Conservation (phyloP, 169 alveolate genomes). For the Perkinsus chesapeaki region DNA sequence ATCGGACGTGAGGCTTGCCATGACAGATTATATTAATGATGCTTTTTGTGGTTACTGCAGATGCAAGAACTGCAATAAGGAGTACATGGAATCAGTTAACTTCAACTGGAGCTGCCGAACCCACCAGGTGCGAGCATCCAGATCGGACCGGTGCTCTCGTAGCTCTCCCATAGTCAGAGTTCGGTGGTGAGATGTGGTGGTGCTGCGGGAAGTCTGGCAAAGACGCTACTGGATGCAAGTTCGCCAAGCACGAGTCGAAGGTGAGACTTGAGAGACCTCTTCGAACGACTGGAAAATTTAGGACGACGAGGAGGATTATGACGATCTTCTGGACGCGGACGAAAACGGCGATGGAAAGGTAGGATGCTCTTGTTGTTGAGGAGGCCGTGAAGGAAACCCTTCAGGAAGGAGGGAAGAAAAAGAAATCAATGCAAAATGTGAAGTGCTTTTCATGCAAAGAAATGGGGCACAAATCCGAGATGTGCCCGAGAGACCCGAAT, state of each 20-base stretch:
- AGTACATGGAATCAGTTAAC: constrained; percentile 50
- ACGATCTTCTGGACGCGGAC: constrained; percentile 16
- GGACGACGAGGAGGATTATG: constrained; percentile 60
- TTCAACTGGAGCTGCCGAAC: constrained; percentile 65
- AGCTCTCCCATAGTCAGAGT: constrained; percentile 14
- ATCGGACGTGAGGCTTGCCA: constrained; percentile 22
- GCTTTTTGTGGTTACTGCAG: neutral
- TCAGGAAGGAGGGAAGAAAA: constrained; percentile 9
- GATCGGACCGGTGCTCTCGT: neutral
- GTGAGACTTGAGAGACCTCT: constrained; percentile 14
- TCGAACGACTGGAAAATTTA: neutral
- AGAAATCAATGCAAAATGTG: neutral
- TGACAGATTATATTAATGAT: neutral
- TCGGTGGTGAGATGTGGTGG: constrained; percentile 63
- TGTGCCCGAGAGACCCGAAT: constrained; percentile 30
- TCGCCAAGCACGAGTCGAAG: constrained; percentile 49
- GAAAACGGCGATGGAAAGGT: neutral
- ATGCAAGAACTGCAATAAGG: constrained; percentile 35
- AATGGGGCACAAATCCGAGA: constrained; percentile 20
- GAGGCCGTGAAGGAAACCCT: constrained; percentile 9
- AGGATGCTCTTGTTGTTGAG: neutral
- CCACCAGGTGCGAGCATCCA: constrained; percentile 17
- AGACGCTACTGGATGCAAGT: constrained; percentile 57
- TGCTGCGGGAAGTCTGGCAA: constrained; percentile 60
- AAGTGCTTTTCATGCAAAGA: constrained; percentile 21